These are phyloP conservation scores for Naematelia aurantialba DNA, from an alignment of 768 basidiomycete genomes.

Conservation along the genomic window DNA sequence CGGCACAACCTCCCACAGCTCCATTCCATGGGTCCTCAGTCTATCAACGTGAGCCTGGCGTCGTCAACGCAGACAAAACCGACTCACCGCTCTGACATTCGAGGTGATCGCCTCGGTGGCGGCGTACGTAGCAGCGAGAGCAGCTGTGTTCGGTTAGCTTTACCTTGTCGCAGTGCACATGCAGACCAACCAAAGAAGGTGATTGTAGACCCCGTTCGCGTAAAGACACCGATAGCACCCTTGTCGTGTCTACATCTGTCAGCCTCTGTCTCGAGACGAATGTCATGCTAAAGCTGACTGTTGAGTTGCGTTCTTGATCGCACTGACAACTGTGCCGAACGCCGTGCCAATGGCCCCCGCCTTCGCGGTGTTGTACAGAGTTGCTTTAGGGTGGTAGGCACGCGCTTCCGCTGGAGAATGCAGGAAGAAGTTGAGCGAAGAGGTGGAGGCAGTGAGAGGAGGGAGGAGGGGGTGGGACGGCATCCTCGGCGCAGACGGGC, in stretches of 20 bases:
- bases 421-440: conserved; percentile 29
- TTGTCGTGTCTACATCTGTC: conserved; percentile 56
- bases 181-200: conserved; percentile 75
- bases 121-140: conserved; percentile 82
- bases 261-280: not conserved
- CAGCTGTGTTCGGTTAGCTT: conserved; percentile 57
- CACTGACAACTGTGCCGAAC: conserved; percentile 53
- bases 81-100: conserved; percentile 62
- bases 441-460: conserved; percentile 22
- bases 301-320: conserved; percentile 74
- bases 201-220: conserved; percentile 81
- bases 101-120: conserved; percentile 75
- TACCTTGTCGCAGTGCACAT: not conserved
- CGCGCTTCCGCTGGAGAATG: conserved; percentile 35
- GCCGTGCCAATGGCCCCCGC: conserved; percentile 50
- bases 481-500: not conserved
- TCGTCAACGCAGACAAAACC: not conserved
- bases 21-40: conserved; percentile 74
- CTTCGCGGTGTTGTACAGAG: conserved; percentile 39
- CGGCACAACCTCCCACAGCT: conserved; percentile 82
- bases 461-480: conserved; percentile 35
- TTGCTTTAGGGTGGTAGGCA: conserved; percentile 42
- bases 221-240: conserved; percentile 81
- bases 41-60: conserved; percentile 24
- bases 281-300: conserved; percentile 39